A percentile compares a stretch with the other conserved stretches of the same genome.
Conservation (phyloP, 139 green algal genomes). For the Micractinium sp. region DNA sequence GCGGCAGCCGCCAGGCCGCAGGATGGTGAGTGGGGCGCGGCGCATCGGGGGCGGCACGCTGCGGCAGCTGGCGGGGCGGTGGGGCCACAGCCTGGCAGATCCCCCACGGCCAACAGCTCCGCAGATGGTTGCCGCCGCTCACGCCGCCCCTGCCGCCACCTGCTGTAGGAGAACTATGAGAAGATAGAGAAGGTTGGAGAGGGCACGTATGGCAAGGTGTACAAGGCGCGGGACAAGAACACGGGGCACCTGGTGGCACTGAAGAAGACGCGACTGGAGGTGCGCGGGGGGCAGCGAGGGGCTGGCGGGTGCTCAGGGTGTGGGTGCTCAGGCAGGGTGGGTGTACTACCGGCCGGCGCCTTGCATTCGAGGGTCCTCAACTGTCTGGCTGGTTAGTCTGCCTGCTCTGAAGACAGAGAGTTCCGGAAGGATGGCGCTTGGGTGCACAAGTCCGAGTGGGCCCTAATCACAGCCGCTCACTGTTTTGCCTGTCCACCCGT, state of each 20-base stretch:
- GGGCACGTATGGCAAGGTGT: conserved; percentile 98
- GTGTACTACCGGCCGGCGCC: neutral
- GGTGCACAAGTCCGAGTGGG: neutral
- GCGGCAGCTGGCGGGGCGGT: neutral
- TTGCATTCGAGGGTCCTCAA: too few species aligned
- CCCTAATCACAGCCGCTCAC: neutral
- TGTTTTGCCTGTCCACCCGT: neutral
- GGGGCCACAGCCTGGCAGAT: neutral
- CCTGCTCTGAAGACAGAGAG: too few species aligned
- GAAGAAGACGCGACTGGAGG: conserved; percentile 98
- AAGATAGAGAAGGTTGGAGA: conserved; percentile 97
- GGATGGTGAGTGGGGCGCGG: neutral
- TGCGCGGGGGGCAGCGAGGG: conserved; percentile 33
- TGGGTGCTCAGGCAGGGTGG: too few species aligned
- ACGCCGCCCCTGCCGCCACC: neutral
- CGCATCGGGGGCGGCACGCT: neutral
- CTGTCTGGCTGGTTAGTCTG: neutral
- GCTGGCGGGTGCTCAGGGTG: too few species aligned
- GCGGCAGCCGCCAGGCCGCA: neutral
- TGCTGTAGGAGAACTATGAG: conserved; percentile 79
- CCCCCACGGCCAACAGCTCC: neutral
- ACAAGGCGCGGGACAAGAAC: conserved; percentile 86
- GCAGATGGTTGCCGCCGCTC: neutral
- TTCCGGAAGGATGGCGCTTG: too few species aligned
- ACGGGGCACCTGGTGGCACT: conserved; percentile 91